Conservation (phyloP, 2,329 filamentous ascomycete genomes). For the Dactylellina haptotyla region DNA sequence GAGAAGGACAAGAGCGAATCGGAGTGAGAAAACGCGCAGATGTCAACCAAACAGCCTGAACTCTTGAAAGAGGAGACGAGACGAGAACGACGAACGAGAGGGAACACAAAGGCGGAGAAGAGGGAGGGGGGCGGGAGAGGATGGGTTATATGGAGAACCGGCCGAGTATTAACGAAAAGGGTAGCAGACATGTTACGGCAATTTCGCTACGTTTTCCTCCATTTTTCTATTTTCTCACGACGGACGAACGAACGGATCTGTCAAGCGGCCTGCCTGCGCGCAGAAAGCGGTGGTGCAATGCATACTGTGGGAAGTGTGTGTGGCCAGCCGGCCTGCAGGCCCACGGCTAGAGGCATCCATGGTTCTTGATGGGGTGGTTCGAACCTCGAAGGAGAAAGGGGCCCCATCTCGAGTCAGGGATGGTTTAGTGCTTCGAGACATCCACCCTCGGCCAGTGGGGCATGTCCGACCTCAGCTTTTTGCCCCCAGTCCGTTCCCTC, state of each 20-base stretch:
- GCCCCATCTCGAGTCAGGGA: constrained; percentile 40
- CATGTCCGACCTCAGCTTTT: constrained; percentile 36
- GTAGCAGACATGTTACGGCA: not conserved
- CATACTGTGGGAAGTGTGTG: not conserved
- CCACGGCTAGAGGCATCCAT: constrained; percentile 24
- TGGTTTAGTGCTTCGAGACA: constrained; percentile 13
- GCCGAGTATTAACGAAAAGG: constrained; percentile 16
- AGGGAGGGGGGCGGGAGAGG: constrained; percentile 29
- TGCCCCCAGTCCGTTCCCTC: constrained; percentile 7
- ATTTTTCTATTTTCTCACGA: constrained; percentile 7
- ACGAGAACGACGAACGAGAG: not conserved
- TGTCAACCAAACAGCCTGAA: constrained; percentile 40
- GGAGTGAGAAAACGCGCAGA: constrained; percentile 17
- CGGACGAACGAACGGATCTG: constrained; percentile 15
- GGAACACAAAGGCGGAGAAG: constrained; percentile 1
- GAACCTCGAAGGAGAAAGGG: constrained; percentile 35
- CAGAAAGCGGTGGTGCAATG: not conserved
- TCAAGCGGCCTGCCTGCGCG: constrained; percentile 30
- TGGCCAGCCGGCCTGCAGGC: constrained; percentile 22
- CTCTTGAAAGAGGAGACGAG: constrained; percentile 16
- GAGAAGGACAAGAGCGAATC: constrained; percentile 21
- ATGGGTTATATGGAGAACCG: constrained; percentile 43
- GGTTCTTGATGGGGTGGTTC: constrained; percentile 27
- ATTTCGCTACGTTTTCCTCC: not conserved
- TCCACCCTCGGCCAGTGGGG: constrained; percentile 28